Conservation (phyloP, 2,329 filamentous ascomycete genomes). For the Catunica adiposa region DNA sequence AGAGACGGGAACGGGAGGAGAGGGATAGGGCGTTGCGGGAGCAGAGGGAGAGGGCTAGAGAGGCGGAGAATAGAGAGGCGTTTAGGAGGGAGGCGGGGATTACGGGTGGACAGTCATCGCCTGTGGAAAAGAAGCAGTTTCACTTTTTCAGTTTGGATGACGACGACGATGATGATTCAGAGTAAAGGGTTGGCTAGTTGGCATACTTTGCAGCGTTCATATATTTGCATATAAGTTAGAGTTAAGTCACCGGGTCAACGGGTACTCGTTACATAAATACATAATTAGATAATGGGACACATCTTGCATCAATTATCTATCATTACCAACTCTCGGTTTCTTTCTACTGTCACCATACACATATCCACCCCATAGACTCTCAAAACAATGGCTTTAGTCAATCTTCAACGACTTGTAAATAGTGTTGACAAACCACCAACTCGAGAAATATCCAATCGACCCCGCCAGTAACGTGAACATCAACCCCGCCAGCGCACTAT, state of each 20-base stretch:
- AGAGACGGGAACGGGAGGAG: constrained; percentile 30
- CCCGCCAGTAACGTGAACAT: constrained; percentile 88
- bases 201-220: too few species aligned
- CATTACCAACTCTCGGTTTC: too few species aligned
- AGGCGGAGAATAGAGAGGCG: constrained; percentile 27
- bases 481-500: constrained; percentile 76
- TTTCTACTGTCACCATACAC: not conserved
- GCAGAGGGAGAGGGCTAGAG: constrained; percentile 24
- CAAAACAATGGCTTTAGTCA: constrained; percentile 46
- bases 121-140: constrained; percentile 34
- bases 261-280: too few species aligned
- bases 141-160: constrained; percentile 39
- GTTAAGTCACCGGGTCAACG: too few species aligned
- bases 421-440: constrained; percentile 83
- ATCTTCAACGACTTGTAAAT: constrained; percentile 99
- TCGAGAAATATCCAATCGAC: constrained; percentile 93
- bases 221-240: too few species aligned
- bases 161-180: constrained; percentile 28
- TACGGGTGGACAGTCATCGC: constrained; percentile 18
- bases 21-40: constrained; percentile 26
- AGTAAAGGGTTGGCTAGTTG: not conserved
- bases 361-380: not conserved
- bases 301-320: too few species aligned
- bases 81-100: constrained; percentile 25
- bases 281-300: too few species aligned